Evolutionary conservation across 2,329 filamentous ascomycete species (phyloP).

Genomic region (Colletotrichum costaricense): DNA sequence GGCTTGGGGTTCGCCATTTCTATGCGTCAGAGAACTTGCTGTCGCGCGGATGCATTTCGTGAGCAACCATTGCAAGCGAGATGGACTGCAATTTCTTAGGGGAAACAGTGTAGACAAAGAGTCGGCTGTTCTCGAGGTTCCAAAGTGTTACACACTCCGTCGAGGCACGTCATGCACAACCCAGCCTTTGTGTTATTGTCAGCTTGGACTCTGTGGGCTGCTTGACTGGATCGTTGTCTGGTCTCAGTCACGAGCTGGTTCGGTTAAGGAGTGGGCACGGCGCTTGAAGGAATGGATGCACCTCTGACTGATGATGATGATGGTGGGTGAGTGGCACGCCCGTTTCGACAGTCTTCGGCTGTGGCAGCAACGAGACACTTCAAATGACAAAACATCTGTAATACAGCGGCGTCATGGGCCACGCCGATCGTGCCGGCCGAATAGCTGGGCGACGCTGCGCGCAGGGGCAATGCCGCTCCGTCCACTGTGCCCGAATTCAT

Average conservation of each 20-base stretch:
- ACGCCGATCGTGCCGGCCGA: conserved; percentile 32
- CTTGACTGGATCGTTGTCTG: not conserved
- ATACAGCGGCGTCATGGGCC: conserved; percentile 26
- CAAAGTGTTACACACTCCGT: not conserved
- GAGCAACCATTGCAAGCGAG: not conserved
- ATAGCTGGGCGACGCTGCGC: not conserved
- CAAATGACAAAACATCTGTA: conserved; percentile 18
- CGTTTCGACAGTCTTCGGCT: conserved; percentile 31
- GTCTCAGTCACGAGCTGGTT: conserved; percentile 21
- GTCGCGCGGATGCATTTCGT: not conserved
- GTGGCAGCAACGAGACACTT: conserved; percentile 4
- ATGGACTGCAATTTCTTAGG: not conserved
- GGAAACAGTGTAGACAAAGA: not conserved
- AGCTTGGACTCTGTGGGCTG: conserved; percentile 11
- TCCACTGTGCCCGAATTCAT: conserved; percentile 3
- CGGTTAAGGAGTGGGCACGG: not conserved
- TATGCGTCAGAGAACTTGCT: not conserved
- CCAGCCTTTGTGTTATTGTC: conserved; percentile 21
- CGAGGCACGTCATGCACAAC: conserved; percentile 30
- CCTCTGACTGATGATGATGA: conserved; percentile 30
- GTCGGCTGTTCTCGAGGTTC: not conserved
- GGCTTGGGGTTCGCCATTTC: conserved; percentile 20
- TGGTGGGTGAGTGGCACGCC: conserved; percentile 23
- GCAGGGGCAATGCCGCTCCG: conserved; percentile 10
- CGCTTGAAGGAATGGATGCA: conserved; percentile 20